Conservation (phyloP, 352 stramenopile species). For the Pythium vanterpoolii region DNA sequence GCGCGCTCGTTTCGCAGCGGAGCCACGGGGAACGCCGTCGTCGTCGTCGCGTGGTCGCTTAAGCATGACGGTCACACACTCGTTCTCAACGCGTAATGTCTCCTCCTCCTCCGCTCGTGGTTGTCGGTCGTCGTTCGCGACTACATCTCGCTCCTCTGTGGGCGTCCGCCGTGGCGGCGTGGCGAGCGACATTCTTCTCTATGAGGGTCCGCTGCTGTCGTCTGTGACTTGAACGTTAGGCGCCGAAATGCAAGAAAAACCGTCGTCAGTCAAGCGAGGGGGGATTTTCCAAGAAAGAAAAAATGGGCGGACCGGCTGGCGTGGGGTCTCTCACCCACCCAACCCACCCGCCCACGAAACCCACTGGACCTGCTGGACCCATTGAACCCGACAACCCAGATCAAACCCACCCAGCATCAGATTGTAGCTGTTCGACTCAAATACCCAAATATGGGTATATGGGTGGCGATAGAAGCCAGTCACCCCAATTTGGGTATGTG, state of each 20-base stretch:
- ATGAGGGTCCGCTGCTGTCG: not conserved
- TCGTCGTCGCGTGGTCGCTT: slow-evolving; percentile 4
- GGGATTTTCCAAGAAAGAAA: not conserved
- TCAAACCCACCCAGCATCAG: too few species aligned
- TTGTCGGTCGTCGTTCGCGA: not conserved
- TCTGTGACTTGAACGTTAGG: slow-evolving; percentile 12
- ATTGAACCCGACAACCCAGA: too few species aligned
- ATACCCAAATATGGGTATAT: too few species aligned
- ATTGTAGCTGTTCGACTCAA: too few species aligned
- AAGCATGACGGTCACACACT: not conserved
- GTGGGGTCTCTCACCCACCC: not conserved
- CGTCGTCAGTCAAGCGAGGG: slow-evolving; percentile 13
- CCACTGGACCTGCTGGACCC: not conserved
- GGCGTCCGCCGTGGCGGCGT: slow-evolving; percentile 4
- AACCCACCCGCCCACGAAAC: not conserved
- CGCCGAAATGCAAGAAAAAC: slow-evolving; percentile 7
- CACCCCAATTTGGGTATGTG: too few species aligned
- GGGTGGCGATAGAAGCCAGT: too few species aligned
- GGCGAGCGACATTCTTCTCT: slow-evolving; percentile 7
- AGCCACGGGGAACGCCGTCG: not conserved
- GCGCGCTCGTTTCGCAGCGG: not conserved
- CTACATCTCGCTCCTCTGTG: not conserved
- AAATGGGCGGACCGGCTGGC: not conserved
- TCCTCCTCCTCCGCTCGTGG: not conserved
- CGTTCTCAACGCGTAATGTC: not conserved